Percentiles rank a stretch among this genome's conserved stretches.
Evolutionary conservation across 495 filamentous ascomycete species (phyloP).

Genomic region (Penicillium manginii): DNA sequence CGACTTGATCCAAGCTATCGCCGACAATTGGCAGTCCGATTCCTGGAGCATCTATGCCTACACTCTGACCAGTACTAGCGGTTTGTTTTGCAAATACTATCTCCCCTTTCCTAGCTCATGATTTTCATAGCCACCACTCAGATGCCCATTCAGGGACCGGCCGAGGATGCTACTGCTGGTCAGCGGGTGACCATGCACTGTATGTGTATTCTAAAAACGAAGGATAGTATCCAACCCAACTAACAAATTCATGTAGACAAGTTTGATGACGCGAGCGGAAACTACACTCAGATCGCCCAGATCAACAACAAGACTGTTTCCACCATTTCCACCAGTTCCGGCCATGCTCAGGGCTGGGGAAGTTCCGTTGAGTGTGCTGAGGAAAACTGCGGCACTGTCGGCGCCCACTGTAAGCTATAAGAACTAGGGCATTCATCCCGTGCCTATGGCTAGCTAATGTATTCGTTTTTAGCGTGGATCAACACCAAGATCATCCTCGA

Average conservation of each 20-base stretch:
- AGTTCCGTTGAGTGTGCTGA: constrained; percentile 46
- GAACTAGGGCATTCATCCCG: no score
- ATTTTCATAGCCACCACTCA: constrained; percentile 28
- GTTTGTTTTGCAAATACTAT: constrained; percentile 22
- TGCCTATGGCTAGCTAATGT: constrained; percentile 6
- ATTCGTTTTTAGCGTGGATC: constrained; percentile 30
- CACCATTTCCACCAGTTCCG: constrained; percentile 41
- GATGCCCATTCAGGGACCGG: constrained; percentile 33
- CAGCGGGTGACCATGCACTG: constrained; percentile 39
- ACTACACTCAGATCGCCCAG: constrained; percentile 45
- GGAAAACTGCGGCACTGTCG: constrained; percentile 42
- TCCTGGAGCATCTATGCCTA: constrained; percentile 37
- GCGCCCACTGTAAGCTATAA: constrained; percentile 36
- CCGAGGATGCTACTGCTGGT: constrained; percentile 20
- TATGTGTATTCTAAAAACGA: constrained; percentile 9
- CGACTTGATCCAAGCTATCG: constrained; percentile 42
- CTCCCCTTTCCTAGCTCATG: no score
- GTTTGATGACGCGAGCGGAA: constrained; percentile 38
- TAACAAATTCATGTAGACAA: constrained; percentile 28
- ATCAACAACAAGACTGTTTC: constrained; percentile 43
- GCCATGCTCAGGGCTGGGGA: constrained; percentile 41
- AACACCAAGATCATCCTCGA: constrained; percentile 42
- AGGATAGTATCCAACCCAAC: neutral
- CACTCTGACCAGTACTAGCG: constrained; percentile 28
- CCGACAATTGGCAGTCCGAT: constrained; percentile 30